These are phyloP conservation scores for Suillus subluteus DNA, from an alignment of 768 basidiomycete genomes.

Conservation along the genomic window DNA sequence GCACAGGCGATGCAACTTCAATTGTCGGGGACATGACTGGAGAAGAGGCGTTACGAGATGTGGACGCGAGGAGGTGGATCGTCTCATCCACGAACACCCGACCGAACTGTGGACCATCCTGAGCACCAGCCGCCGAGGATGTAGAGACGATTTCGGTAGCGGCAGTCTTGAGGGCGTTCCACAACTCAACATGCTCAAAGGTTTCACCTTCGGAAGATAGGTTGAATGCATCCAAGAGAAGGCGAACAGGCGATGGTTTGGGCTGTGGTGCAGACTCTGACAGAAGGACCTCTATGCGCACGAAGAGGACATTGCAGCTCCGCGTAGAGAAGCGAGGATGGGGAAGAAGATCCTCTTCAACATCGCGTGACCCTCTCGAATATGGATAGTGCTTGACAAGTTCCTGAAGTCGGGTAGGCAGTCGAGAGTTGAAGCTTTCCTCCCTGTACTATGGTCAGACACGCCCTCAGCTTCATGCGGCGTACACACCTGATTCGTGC, in stretches of 20 bases:
- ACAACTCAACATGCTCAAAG: slow-evolving; percentile 45
- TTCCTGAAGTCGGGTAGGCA: slow-evolving; percentile 73
- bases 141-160: slow-evolving; percentile 36
- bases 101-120: slow-evolving; percentile 46
- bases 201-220: slow-evolving; percentile 35
- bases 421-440: slow-evolving; percentile 53
- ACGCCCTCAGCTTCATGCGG: not conserved
- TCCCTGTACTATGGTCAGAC: slow-evolving; percentile 44
- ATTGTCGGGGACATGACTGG: slow-evolving; percentile 31
- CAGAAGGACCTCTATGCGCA: slow-evolving; percentile 64
- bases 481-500: slow-evolving; percentile 63
- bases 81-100: slow-evolving; percentile 75
- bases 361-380: slow-evolving; percentile 29
- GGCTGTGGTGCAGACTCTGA: slow-evolving; percentile 37
- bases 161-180: slow-evolving; percentile 56
- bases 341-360: slow-evolving; percentile 52
- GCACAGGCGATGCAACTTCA: slow-evolving; percentile 38
- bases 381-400: slow-evolving; percentile 76
- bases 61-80: slow-evolving; percentile 49
- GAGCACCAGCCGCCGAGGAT: slow-evolving; percentile 16
- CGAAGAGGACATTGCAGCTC: slow-evolving; percentile 62
- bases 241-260: slow-evolving; percentile 57
- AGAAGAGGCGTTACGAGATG: slow-evolving; percentile 46
- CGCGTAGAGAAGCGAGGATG: slow-evolving; percentile 73
- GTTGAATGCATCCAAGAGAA: slow-evolving; percentile 68